A percentile compares a stretch with the other conserved stretches of the same genome.
Conservation (phyloP, 2,329 filamentous ascomycete species). For the Alternaria infectoria region DNA sequence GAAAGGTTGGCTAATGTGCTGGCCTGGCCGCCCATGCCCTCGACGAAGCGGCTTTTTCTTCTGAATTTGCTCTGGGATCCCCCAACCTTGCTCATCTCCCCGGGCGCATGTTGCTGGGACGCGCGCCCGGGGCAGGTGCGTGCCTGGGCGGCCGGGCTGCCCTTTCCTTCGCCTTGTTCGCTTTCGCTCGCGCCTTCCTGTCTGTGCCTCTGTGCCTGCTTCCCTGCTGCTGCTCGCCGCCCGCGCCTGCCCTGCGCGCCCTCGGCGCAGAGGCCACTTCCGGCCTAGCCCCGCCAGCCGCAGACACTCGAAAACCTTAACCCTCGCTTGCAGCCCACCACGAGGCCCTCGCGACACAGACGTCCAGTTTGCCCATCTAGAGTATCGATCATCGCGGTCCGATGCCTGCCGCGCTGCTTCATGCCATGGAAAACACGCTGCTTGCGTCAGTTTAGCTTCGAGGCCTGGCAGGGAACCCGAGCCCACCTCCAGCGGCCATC, state of each 20-base stretch:
- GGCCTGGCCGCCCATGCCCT: slow-evolving; percentile 3
- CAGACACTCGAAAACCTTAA: slow-evolving; percentile 7
- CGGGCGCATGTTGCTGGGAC: not conserved
- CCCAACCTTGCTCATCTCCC: not conserved
- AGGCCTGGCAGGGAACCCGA: not conserved
- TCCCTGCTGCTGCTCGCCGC: not conserved
- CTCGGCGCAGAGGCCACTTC: slow-evolving; percentile 13
- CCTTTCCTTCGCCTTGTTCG: slow-evolving; percentile 11
- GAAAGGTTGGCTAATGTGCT: slow-evolving; percentile 9
- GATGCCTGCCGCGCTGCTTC: slow-evolving; percentile 5
- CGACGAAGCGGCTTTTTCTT: not conserved
- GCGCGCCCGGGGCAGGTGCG: not conserved
- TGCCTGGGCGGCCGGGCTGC: slow-evolving; percentile 3
- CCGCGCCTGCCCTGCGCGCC: slow-evolving; percentile 8
- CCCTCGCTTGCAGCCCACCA: slow-evolving; percentile 22
- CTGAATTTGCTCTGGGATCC: not conserved
- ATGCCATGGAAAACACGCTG: slow-evolving; percentile 4
- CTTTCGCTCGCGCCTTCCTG: slow-evolving; percentile 1
- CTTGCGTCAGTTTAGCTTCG: slow-evolving; percentile 10
- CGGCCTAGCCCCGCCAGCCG: slow-evolving; percentile 13
- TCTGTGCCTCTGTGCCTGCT: not conserved
- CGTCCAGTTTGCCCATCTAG: slow-evolving; percentile 20
- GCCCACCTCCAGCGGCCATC: not conserved
- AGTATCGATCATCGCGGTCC: slow-evolving; percentile 21
- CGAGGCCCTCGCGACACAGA: slow-evolving; percentile 21